These are phyloP conservation scores for Yarrowia phangngaensis DNA, from an alignment of 805 yeast species.

Conservation along the genomic window DNA sequence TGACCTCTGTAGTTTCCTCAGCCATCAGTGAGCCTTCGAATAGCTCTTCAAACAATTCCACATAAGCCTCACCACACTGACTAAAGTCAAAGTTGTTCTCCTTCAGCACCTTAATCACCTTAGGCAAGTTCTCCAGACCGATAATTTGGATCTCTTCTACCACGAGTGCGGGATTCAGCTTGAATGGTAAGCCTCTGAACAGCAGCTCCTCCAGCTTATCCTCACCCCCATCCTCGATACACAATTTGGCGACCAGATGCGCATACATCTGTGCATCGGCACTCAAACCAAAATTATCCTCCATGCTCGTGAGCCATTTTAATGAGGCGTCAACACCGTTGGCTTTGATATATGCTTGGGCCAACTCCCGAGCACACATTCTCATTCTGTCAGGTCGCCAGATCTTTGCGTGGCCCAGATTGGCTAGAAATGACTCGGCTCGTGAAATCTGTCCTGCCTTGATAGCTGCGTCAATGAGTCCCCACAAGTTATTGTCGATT, in stretches of 20 bases:
- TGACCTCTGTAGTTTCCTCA: no score
- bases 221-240: neutral
- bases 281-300: neutral
- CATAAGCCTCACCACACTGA: constrained; percentile 16
- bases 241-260: neutral
- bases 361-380: neutral
- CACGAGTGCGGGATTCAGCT: neutral
- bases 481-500: constrained; percentile 17
- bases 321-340: neutral
- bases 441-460: constrained; percentile 11
- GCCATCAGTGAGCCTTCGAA: neutral
- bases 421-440: constrained; percentile 14
- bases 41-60: constrained; percentile 22
- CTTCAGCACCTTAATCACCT: neutral
- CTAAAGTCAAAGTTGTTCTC: neutral
- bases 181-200: neutral
- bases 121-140: constrained; percentile 11
- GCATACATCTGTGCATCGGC: constrained; percentile 16
- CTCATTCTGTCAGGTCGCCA: constrained; percentile 6
- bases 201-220: neutral
- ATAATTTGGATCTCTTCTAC: constrained; percentile 23
- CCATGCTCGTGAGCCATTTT: constrained; percentile 1
- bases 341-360: neutral
- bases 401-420: constrained; percentile 8
- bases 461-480: constrained; percentile 21